phyloP scores from a whole-genome alignment of 306 rosid species.

The Echinosophora koreensis region DNA sequence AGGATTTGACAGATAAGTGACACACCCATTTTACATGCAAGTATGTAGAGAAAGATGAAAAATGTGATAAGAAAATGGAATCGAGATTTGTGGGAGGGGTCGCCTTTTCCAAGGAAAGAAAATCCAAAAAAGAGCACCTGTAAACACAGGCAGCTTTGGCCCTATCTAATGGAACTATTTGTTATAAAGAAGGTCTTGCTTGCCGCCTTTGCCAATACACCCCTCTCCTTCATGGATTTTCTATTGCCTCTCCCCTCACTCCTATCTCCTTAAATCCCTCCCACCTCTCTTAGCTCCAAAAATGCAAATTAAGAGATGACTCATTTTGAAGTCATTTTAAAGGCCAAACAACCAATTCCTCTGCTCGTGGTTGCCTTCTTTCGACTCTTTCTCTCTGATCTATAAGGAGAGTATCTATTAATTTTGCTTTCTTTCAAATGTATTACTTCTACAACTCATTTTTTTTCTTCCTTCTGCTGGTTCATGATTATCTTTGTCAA shows the following conservation, averaged over 20 bases:
- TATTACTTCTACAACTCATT: background rate
- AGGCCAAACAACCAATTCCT: background rate
- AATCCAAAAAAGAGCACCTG: constrained; percentile 45
- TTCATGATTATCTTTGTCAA: background rate
- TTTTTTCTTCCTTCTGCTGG: too few relatives aligned
- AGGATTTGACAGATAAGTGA: constrained; percentile 12
- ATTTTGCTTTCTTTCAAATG: background rate
- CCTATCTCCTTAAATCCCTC: constrained; percentile 1
- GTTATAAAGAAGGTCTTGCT: constrained; percentile 23
- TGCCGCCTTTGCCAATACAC: constrained; percentile 47
- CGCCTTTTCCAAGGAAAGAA: constrained; percentile 41
- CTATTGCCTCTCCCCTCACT: constrained; percentile 39
- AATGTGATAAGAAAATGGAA: background rate
- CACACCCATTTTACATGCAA: background rate
- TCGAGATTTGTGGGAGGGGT: background rate
- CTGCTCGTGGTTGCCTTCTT: background rate
- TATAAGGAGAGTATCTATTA: background rate
- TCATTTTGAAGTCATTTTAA: background rate
- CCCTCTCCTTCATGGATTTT: constrained; percentile 38
- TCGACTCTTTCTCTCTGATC: background rate
- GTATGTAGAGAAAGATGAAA: too few relatives aligned
- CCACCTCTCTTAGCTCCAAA: background rate
- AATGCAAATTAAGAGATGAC: background rate
- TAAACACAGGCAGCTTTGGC: constrained; percentile 59
- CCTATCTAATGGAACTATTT: constrained; percentile 38